Evolutionary conservation across 2,329 filamentous ascomycete genomes (phyloP), one percentile per base, ranked within the genome.

Genomic region (Beauveria sp.): DNA sequence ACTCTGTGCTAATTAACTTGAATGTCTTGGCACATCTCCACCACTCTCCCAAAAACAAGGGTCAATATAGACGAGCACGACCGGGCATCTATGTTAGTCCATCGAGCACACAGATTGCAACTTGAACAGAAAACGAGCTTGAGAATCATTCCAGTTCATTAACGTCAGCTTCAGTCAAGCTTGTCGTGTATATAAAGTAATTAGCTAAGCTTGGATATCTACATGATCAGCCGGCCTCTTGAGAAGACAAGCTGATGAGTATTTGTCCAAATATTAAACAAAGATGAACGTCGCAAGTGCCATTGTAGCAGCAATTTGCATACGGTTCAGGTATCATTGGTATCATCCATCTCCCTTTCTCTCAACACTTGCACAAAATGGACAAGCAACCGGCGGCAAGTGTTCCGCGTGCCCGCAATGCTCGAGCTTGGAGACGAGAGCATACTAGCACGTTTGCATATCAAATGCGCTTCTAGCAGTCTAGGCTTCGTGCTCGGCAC

Each of bases 271-370:
- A 24, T 24, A 43, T 34, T 44, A 50, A 30, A 41, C 7, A 30
- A 9, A 43, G n/a, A n/a, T n/a, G 26, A 30, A 48, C 37, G 18
- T 52, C 37, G 37, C 55, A 59, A 52, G 3, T 2, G 16, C 30
- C 20, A 34, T 30, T 28, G 9, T 18, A 48, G 51, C 46, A 59
- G 37, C n/a, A 44, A 44, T 20, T n/a, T 37, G 52, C 9, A 41
- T 44, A 40, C 12, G 7, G 9, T 6, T 20, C 9, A 44, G 67
- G 80, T 61, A 65, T 84, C 81, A 61, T 82, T 84, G 51, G 58
- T 61, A 59, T 61, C 58, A 50, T 61, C 43, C 43, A 18, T 30
- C 28, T 22, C 43, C 30, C 30, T 14, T 30, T 14, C 58, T 7
- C 8, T 41, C 22, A 41, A 34, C 41, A 54, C n/a, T 43, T 18